A percentile compares a stretch with the other conserved stretches of the same genome.
These are phyloP conservation scores for Saturnispora quitensis DNA, from an alignment of 805 yeast genomes.

Conservation along the genomic window DNA sequence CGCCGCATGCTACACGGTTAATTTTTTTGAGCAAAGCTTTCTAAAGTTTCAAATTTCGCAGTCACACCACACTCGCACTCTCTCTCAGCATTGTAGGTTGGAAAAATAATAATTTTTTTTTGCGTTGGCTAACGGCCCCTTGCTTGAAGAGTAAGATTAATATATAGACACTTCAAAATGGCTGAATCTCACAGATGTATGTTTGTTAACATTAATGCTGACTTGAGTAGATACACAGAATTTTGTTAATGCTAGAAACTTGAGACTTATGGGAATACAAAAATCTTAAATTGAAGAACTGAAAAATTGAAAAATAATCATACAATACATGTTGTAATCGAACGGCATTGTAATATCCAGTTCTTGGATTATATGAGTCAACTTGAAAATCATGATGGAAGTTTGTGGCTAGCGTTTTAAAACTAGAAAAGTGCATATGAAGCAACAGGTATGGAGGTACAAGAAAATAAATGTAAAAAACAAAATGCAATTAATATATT, in stretches of 20 bases:
- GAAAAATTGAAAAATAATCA: neutral
- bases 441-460: too few species aligned
- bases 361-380: too few species aligned
- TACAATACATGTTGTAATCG: neutral
- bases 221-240: neutral
- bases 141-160: constrained; percentile 4
- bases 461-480: too few species aligned
- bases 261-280: neutral
- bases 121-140: constrained; percentile 2
- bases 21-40: neutral
- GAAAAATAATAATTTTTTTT: constrained; percentile 1
- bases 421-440: too few species aligned
- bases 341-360: too few species aligned
- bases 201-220: constrained; percentile 30
- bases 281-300: neutral
- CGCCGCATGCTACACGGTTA: constrained; percentile 1
- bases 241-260: neutral
- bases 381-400: too few species aligned
- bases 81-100: neutral
- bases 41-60: constrained; percentile 1
- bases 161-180: constrained; percentile 42
- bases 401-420: too few species aligned
- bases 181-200: constrained; percentile 97
- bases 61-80: constrained; percentile 6
- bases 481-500: too few species aligned